Conservation (phyloP, 148 eudicot genomes). For the Cornus suecica region DNA sequence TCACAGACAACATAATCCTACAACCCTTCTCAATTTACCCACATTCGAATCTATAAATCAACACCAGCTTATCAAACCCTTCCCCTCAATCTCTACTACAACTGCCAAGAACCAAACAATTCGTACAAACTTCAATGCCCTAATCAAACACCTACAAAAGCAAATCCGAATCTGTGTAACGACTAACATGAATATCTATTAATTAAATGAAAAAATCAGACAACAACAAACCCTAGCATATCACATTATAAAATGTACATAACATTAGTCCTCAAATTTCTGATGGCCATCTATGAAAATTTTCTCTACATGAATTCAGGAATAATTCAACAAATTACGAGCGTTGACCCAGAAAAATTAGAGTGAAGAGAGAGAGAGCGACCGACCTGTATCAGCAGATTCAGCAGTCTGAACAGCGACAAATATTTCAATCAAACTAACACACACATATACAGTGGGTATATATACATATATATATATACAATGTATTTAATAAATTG, state of each 20-base stretch:
- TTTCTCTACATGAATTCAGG: neutral
- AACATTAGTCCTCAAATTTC: neutral
- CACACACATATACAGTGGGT: neutral
- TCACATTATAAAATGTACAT: neutral
- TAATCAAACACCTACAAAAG: neutral
- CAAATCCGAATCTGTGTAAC: neutral
- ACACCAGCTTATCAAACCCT: neutral
- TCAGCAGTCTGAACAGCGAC: neutral
- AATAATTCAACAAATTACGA: constrained; percentile 1
- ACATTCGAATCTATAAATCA: constrained; percentile 2
- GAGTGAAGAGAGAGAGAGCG: neutral
- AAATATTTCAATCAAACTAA: neutral
- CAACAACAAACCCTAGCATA: neutral
- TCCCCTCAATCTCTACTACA: constrained; percentile 15
- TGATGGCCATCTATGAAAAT: neutral
- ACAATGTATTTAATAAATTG: too few species aligned
- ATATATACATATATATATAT: neutral
- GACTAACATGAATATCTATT: neutral
- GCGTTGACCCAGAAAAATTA: neutral
- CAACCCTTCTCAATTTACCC: constrained; percentile 16
- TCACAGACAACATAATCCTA: constrained; percentile 41
- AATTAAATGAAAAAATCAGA: neutral
- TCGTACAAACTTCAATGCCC: neutral
- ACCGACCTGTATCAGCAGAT: constrained; percentile 10
- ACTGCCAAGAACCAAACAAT: neutral